Conservation (phyloP, 352 stramenopile genomes). For the Phytophthora citricola region DNA sequence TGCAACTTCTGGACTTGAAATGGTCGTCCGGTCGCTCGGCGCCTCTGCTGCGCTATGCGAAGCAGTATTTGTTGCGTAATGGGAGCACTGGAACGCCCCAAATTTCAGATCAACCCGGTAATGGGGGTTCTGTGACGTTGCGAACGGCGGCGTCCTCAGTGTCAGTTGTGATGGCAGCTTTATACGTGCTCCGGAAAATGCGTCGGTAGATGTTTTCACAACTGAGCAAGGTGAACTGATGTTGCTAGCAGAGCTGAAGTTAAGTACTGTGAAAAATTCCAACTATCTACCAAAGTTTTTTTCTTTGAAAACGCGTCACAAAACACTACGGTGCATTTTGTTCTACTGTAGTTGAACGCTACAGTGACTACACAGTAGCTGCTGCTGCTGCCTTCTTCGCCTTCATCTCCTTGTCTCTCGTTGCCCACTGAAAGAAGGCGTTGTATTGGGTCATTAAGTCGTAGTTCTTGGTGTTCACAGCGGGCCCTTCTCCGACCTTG, state of each 20-base stretch:
- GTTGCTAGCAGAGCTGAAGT: neutral
- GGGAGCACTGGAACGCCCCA: conserved; percentile 28
- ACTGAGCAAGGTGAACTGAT: neutral
- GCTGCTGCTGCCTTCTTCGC: neutral
- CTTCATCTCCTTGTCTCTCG: conserved; percentile 23
- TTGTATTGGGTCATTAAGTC: conserved; percentile 23
- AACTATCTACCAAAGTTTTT: no score
- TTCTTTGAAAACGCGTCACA: no score
- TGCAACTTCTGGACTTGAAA: conserved; percentile 54
- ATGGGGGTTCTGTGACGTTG: conserved; percentile 18
- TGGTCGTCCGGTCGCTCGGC: conserved; percentile 33
- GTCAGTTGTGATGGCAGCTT: conserved; percentile 33
- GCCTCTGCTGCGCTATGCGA: conserved; percentile 46
- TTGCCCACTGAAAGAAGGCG: conserved; percentile 15
- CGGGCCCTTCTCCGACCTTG: conserved; percentile 15
- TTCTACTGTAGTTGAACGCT: neutral
- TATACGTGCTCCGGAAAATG: conserved; percentile 44
- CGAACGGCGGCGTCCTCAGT: conserved; percentile 38
- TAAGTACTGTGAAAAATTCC: no score
- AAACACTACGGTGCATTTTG: neutral
- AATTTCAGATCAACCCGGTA: conserved; percentile 25
- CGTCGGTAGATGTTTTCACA: conserved; percentile 14
- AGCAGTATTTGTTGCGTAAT: conserved; percentile 50
- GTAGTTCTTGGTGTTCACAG: conserved; percentile 25
- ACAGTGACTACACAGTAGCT: conserved; percentile 5